Evolutionary conservation across 257 asterid species (phyloP).

Genomic region (Salvia splendens): DNA sequence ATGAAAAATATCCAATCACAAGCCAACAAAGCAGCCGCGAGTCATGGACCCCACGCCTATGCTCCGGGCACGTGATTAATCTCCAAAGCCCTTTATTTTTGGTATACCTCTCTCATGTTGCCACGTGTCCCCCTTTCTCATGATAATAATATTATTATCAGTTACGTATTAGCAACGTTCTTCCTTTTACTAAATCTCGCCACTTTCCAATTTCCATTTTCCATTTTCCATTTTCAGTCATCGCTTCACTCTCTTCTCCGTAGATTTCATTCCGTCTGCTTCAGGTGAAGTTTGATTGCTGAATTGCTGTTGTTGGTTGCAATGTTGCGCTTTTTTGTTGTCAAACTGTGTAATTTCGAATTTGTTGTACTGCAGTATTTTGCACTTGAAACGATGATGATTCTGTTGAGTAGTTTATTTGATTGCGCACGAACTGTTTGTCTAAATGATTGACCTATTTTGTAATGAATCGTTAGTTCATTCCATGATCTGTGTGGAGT

Average conservation of each 20-base stretch:
- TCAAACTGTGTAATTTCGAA: neutral
- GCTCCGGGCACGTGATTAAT: constrained; percentile 42
- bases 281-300: constrained; percentile 26
- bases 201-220: neutral
- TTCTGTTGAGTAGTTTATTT: constrained; percentile 15
- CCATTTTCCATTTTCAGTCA: neutral
- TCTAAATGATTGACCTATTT: constrained; percentile 29
- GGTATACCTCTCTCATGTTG: constrained; percentile 31
- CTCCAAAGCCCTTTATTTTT: constrained; percentile 23
- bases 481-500: constrained; percentile 26
- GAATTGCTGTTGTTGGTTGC: constrained; percentile 8
- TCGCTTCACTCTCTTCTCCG: constrained; percentile 17
- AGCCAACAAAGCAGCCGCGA: constrained; percentile 12
- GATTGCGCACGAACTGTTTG: constrained; percentile 31
- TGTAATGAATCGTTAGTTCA: constrained; percentile 15
- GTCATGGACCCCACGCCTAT: constrained; percentile 42
- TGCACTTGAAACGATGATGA: constrained; percentile 6
- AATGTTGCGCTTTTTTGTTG: constrained; percentile 22
- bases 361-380: constrained; percentile 15
- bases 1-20: constrained; percentile 29
- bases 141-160: constrained; percentile 27
- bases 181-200: constrained; percentile 4
- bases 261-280: constrained; percentile 7
- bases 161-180: constrained; percentile 30
- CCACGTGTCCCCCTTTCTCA: constrained; percentile 37